Evolutionary conservation across 495 filamentous ascomycete species (phyloP).

Genomic region (Lasiosphaeria miniovina): DNA sequence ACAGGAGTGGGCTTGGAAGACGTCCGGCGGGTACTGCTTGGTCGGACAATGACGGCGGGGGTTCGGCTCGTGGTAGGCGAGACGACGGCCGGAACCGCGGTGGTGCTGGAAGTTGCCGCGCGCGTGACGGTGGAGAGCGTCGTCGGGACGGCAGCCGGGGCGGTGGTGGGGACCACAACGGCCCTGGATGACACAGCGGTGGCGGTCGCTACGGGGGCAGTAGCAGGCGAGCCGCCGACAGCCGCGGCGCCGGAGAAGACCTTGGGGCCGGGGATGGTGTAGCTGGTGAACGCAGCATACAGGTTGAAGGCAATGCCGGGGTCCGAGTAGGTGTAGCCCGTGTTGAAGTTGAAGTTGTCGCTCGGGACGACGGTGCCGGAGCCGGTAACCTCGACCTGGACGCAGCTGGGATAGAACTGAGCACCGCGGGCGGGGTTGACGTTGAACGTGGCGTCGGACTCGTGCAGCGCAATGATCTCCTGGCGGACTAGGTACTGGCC

Average conservation of each 20-base stretch:
- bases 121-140: not conserved
- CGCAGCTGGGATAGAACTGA: slow-evolving; percentile 53
- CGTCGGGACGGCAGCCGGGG: not conserved
- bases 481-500: slow-evolving; percentile 50
- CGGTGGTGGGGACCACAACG: not conserved
- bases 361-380: slow-evolving; percentile 31
- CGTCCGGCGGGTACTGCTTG: not conserved
- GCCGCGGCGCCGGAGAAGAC: slow-evolving; percentile 20
- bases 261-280: slow-evolving; percentile 41
- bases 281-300: slow-evolving; percentile 34
- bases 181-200: not conserved
- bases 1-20: not conserved
- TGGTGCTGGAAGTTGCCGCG: not conserved
- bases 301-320: slow-evolving; percentile 46
- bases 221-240: not conserved
- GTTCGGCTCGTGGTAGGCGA: not conserved
- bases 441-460: slow-evolving; percentile 36
- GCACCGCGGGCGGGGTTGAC: slow-evolving; percentile 42
- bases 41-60: not conserved
- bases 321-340: slow-evolving; percentile 37
- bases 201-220: not conserved
- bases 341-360: slow-evolving; percentile 32
- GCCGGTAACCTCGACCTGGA: slow-evolving; percentile 48
- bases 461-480: slow-evolving; percentile 55
- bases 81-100: not conserved